Conservation (phyloP, 345 rosid genomes). For the Ceriops zippeliana region DNA sequence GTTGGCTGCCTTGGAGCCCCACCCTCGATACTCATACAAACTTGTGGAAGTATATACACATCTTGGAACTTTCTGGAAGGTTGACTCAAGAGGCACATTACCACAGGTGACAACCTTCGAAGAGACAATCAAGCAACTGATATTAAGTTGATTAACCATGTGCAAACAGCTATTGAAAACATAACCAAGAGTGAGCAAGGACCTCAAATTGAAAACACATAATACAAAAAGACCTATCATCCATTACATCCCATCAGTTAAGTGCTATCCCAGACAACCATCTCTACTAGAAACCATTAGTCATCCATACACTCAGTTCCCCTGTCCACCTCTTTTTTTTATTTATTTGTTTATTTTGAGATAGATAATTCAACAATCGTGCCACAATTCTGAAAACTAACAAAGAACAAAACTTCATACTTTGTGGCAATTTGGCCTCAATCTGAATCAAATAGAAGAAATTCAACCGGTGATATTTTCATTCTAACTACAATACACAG, state of each 20-base stretch:
- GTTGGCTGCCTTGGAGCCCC: constrained; percentile 92
- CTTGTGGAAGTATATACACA: constrained; percentile 96
- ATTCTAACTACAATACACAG: too few species aligned
- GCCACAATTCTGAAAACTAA: too few species aligned
- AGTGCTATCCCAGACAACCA: too few species aligned
- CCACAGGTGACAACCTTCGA: constrained; percentile 96
- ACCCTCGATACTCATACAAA: constrained; percentile 92
- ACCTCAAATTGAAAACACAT: background rate
- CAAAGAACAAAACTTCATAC: too few species aligned
- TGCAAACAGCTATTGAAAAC: background rate
- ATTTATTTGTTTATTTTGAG: too few species aligned
- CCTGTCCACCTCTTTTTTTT: too few species aligned
- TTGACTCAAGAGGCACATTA: constrained; percentile 92
- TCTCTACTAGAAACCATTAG: background rate
- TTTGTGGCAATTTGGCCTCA: too few species aligned
- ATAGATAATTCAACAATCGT: too few species aligned
- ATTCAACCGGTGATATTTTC: too few species aligned
- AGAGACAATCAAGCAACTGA: constrained; percentile 3
- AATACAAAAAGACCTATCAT: background rate
- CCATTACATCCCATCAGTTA: background rate
- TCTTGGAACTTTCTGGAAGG: constrained; percentile 92
- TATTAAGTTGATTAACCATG: background rate
- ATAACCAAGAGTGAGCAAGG: background rate
- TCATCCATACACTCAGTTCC: background rate
- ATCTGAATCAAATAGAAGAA: too few species aligned